These are phyloP conservation scores for Hordeum marinum DNA, from an alignment of 176 grass and related monocot genomes.

Conservation along the genomic window DNA sequence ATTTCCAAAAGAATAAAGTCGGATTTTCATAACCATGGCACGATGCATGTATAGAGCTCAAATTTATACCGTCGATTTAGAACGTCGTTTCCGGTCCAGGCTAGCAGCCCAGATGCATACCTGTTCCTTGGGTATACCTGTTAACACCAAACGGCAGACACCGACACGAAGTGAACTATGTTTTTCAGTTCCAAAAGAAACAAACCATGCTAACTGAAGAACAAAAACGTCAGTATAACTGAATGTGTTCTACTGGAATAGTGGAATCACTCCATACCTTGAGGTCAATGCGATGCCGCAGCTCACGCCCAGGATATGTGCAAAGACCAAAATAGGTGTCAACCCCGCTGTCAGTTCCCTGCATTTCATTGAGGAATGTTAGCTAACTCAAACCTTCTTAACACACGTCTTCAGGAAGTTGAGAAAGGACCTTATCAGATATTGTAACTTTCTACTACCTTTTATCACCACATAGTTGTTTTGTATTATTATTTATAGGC, in stretches of 20 bases:
- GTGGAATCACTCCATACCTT: constrained; percentile 52
- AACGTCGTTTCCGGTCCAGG: constrained; percentile 98
- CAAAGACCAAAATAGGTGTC: constrained; percentile 99
- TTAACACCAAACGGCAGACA: background rate
- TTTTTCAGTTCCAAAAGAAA: background rate
- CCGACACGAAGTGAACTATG: background rate
- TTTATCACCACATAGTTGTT: background rate
- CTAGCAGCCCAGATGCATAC: constrained; percentile 78
- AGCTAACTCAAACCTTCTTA: background rate
- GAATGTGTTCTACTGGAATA: background rate
- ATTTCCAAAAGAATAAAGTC: background rate
- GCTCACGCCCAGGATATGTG: constrained; percentile 78
- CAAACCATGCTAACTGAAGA: background rate
- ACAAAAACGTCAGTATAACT: background rate
- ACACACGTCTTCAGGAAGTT: background rate
- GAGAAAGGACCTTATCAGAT: background rate
- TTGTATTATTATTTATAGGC: background rate
- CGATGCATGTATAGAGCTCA: background rate
- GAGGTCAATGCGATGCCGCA: constrained; percentile 74
- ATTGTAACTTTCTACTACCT: background rate
- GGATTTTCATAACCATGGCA: background rate
- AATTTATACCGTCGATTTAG: constrained; percentile 75
- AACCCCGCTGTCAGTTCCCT: constrained; percentile 85
- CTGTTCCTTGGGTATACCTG: constrained; percentile 86
- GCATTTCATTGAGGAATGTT: constrained; percentile 3